Evolutionary conservation across 495 filamentous ascomycete genomes (phyloP), one percentile per base, ranked within the genome.

Genomic region (Penicillium turbatum): DNA sequence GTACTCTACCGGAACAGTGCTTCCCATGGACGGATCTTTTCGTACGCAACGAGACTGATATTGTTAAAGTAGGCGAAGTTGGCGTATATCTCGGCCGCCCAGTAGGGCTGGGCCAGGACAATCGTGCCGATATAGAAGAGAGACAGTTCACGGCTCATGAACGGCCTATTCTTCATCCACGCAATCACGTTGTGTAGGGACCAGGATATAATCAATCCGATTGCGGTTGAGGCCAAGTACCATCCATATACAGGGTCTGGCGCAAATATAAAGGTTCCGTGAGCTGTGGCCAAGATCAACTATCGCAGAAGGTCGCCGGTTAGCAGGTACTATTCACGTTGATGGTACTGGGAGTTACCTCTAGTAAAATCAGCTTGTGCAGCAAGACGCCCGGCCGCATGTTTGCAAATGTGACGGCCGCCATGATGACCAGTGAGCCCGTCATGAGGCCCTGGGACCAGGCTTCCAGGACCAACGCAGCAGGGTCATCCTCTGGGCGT

Each of bases 1-100:
- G n/a, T n/a, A n/a, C n/a, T n/a, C n/a, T n/a, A 73, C 72, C 72
- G 66, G 49, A 77, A 80, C 0, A 83, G 51, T 15, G 78, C 76
- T 56, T 84, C 80, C 24, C 65, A 68, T 5, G 78, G 78, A 17
- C 80, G 82, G 0, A 81, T 51, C 34, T 65, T 59, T n/a, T n/a
- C n/a, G n/a, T n/a, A n/a, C n/a, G n/a, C n/a, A n/a, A n/a, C n/a
- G n/a, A n/a, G n/a, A 39, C 75, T 79, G 65, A 76, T 70, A 50
- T 78, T 76, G 48, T 78, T 77, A 54, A 77, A 77, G 48, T 69
- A 77, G 10, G 70, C 64, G 51, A 78, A 79, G 32, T 79, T 75
- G 4, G 71, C 73, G 48, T 75, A 77, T 7, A 77, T 79, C 57
- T 79, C 75, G 0, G 76, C 36, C n/a, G 72, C 57, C 74, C 74